Percentiles rank a stretch among this genome's conserved stretches.
phyloP scores from a whole-genome alignment of 2,329 filamentous ascomycete species.

The Pestalotiopsis sp. region DNA sequence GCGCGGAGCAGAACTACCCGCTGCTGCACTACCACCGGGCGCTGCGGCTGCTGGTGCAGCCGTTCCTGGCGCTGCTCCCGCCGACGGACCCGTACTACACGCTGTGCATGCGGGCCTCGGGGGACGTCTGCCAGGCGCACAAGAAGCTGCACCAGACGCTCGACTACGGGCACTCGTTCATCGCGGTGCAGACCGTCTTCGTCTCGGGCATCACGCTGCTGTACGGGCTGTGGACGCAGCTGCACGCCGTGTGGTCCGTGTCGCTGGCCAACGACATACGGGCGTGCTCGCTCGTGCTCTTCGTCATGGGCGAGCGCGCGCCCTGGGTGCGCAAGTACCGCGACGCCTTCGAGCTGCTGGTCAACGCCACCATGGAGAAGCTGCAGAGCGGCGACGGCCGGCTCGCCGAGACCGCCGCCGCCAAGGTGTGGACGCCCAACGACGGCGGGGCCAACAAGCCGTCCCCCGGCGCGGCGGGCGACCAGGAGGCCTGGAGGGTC shows the following conservation, averaged over 20 bases:
- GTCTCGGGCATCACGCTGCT: conserved; percentile 41
- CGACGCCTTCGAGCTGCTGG: conserved; percentile 46
- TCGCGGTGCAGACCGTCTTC: conserved; percentile 42
- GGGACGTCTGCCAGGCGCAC: conserved; percentile 41
- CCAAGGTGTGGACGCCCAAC: conserved; percentile 1
- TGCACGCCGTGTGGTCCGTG: conserved; percentile 46
- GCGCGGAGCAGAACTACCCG: conserved; percentile 44
- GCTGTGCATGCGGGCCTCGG: conserved; percentile 39
- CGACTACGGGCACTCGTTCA: conserved; percentile 42
- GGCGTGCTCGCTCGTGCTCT: conserved; percentile 47
- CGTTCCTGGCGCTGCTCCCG: conserved; percentile 46
- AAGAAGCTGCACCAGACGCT: conserved; percentile 40
- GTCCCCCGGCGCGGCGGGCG: conserved; percentile 3
- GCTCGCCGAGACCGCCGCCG: conserved; percentile 7
- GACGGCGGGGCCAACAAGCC: conserved; percentile 2
- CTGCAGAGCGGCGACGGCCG: conserved; percentile 35
- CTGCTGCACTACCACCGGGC: conserved; percentile 51
- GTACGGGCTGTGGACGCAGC: conserved; percentile 40
- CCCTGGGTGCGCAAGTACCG: conserved; percentile 47
- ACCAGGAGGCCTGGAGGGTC: conserved; percentile 26
- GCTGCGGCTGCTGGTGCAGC: conserved; percentile 49
- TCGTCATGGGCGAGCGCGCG: conserved; percentile 49
- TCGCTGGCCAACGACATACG: conserved; percentile 48
- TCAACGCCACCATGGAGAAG: conserved; percentile 46
- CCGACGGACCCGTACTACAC: conserved; percentile 46